phyloP scores from a whole-genome alignment of 495 filamentous ascomycete species.

The Daldinia caldariorum region DNA sequence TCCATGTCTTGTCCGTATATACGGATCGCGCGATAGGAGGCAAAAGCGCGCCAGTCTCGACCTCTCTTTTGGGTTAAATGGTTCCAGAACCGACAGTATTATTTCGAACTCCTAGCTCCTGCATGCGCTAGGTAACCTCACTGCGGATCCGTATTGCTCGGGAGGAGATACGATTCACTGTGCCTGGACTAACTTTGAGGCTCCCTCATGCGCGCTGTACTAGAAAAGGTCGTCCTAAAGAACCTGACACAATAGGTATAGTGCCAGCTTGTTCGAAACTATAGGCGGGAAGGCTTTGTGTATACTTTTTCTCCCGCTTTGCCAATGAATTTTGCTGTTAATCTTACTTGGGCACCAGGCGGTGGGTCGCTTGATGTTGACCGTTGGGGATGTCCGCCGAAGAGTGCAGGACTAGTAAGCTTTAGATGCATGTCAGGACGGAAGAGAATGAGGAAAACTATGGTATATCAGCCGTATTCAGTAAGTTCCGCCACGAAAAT shows the following conservation, averaged over 20 bases:
- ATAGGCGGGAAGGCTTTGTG: constrained; percentile 21
- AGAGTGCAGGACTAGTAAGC: constrained; percentile 43
- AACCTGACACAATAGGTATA: constrained; percentile 37
- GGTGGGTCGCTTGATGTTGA: constrained; percentile 45
- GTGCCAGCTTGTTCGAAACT: constrained; percentile 28
- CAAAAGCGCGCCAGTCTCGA: constrained; percentile 29
- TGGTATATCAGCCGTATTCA: constrained; percentile 29
- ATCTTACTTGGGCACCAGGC: constrained; percentile 44
- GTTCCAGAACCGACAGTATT: constrained; percentile 13
- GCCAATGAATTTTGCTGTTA: constrained; percentile 40
- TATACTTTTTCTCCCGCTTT: constrained; percentile 27
- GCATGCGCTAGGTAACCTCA: constrained; percentile 22
- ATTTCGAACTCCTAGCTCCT: constrained; percentile 11
- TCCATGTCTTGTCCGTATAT: constrained; percentile 44
- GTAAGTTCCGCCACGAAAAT: constrained; percentile 38
- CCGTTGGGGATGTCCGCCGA: constrained; percentile 51
- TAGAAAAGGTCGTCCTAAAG: constrained; percentile 5
- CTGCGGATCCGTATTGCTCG: constrained; percentile 23
- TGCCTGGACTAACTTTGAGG: constrained; percentile 32
- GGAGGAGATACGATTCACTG: constrained; percentile 11
- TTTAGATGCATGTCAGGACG: constrained; percentile 38
- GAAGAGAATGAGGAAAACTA: constrained; percentile 35
- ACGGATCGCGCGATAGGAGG: constrained; percentile 14
- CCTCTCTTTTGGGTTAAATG: constrained; percentile 26
- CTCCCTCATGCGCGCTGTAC: constrained; percentile 26